These are phyloP conservation scores for Stemphylium vesicarium DNA, from an alignment of 2,329 filamentous ascomycete species.

Conservation along the genomic window DNA sequence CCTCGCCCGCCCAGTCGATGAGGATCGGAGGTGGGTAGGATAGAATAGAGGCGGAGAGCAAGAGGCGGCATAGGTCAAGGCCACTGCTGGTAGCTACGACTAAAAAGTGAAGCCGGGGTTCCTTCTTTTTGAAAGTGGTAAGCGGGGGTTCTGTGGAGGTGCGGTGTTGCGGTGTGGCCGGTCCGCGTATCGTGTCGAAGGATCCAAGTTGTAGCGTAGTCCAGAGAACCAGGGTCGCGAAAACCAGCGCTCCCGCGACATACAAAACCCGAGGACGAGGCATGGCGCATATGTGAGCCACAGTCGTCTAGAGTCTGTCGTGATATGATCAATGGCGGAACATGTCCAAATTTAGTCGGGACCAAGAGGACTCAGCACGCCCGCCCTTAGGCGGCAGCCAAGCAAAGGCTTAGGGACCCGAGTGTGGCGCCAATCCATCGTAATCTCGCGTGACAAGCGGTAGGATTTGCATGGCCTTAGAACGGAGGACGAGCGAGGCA, in stretches of 20 bases:
- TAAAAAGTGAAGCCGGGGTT: constrained; percentile 2
- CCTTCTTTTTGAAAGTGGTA: neutral
- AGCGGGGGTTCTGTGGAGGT: neutral
- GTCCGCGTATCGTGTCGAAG: neutral
- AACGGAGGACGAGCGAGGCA: neutral
- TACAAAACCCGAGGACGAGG: neutral
- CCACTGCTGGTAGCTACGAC: constrained; percentile 4
- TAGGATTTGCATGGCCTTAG: neutral
- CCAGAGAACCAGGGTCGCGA: constrained; percentile 4
- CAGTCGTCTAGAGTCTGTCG: neutral
- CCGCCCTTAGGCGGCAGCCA: neutral
- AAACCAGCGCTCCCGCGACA: neutral
- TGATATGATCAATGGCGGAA: neutral
- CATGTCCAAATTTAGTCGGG: neutral
- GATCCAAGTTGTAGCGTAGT: neutral
- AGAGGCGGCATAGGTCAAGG: constrained; percentile 3
- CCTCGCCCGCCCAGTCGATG: constrained; percentile 4
- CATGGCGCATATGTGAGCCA: constrained; percentile 5
- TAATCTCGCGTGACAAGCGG: neutral
- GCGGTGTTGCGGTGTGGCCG: neutral
- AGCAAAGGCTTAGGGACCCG: neutral
- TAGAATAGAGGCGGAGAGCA: constrained; percentile 1
- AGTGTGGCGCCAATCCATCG: neutral
- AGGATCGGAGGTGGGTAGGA: constrained; percentile 2
- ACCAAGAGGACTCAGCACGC: neutral